Evolutionary conservation across 2,329 filamentous ascomycete species (phyloP), one percentile per base, ranked within the genome.

Genomic region (Colletotrichum sp.): DNA sequence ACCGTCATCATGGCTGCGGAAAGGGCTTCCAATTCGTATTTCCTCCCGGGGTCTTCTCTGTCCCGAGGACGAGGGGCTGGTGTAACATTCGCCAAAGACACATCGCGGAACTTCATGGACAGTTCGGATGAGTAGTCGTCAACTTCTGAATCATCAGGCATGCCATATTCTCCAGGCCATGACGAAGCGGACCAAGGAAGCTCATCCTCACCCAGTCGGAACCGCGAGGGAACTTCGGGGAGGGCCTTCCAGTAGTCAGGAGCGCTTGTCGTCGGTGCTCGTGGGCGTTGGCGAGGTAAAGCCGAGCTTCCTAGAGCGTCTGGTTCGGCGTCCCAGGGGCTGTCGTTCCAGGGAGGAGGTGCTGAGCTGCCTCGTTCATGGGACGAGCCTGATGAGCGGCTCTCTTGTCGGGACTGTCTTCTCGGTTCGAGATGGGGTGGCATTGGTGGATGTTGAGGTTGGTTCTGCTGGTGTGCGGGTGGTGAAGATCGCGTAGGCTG

Each of bases 1-100:
- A 91, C 87, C 4, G 89, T 90, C 83, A 90, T 86, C 85, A 91
- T 86, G 48, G 89, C 89, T 5, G 86, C 85, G 12, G 88, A 89
- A 5, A 91, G 82, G 1, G 87, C 85, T 70, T 87, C 87, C 4
- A 90, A 85, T 59, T 90, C 87, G 32, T 43, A 38, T 48, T 58
- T 67, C 36, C 73, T 67, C 10, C 55, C 68, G 7, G 73, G 30
- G 13, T 77, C 76, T 13, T 77, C 75, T 28, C 71, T 52, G 5
- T 75, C 73, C 4, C 26, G 28, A 16, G 43, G 24, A 16, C 55
- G 66, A 59, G 62, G 14, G 10, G 26, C 16, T 12, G 69, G 58
- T 4, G 70, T 43, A 26, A 21, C 30, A 8, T 36, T 34, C 12
- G 73, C 26, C 16, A 67, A 24, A 21, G 73, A 67, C 24, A 75